These are phyloP conservation scores for Phytophthora sansomeana DNA, from an alignment of 352 stramenopile species.

Conservation along the genomic window DNA sequence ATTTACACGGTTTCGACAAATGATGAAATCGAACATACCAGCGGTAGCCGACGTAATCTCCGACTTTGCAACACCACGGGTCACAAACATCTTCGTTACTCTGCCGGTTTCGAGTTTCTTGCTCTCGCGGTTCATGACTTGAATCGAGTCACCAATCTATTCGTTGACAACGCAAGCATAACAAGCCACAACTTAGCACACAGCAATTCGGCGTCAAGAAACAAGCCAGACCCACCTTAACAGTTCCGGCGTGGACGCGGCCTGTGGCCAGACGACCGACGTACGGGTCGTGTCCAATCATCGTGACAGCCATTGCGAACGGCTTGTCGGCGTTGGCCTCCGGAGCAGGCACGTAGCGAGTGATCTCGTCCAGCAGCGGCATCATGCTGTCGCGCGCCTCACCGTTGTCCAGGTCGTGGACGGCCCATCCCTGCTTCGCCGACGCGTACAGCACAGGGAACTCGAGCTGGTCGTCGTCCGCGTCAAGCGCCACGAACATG, in stretches of 20 bases:
- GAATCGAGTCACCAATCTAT: conserved; percentile 88
- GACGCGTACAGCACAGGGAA: conserved; percentile 97
- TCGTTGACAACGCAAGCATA: background rate
- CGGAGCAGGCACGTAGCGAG: conserved; percentile 93
- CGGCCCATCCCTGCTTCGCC: conserved; percentile 96
- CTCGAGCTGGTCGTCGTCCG: conserved; percentile 96
- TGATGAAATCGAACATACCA: conserved; percentile 38
- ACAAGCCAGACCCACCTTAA: conserved; percentile 53
- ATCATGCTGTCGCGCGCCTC: conserved; percentile 91
- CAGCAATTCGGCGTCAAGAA: background rate
- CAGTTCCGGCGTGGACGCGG: conserved; percentile 93
- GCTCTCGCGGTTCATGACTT: conserved; percentile 89
- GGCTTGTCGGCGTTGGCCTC: conserved; percentile 75
- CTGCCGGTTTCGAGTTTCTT: conserved; percentile 81
- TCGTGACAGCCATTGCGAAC: conserved; percentile 97
- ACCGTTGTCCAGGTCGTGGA: conserved; percentile 84
- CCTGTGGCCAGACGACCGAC: conserved; percentile 97
- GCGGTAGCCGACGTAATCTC: conserved; percentile 90
- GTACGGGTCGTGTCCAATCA: conserved; percentile 97
- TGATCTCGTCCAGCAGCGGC: conserved; percentile 97
- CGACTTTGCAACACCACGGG: conserved; percentile 77
- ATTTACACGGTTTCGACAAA: conserved; percentile 1
- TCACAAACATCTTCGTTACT: conserved; percentile 92
- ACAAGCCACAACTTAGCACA: conserved; percentile 13
- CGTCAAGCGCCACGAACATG: conserved; percentile 96